Conservation (phyloP, 495 filamentous ascomycete species). For the Tetracladium marchalianum region DNA sequence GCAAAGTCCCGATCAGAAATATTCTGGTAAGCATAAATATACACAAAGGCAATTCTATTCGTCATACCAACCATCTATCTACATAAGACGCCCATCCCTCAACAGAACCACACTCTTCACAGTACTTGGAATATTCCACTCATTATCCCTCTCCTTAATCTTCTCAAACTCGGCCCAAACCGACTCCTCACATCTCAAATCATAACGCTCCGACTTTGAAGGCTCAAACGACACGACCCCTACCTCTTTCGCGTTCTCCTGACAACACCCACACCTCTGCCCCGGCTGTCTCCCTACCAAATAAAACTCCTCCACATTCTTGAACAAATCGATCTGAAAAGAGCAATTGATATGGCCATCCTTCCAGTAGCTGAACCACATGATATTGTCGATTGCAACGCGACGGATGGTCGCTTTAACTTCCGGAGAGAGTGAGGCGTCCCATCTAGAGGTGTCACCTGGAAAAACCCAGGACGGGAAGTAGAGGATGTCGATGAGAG, state of each 20-base stretch:
- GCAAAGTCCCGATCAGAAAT: no score
- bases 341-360: background rate
- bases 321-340: constrained; percentile 4
- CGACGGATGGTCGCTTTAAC: background rate
- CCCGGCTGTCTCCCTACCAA: constrained; percentile 2
- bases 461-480: constrained; percentile 7
- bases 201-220: background rate
- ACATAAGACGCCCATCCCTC: no score
- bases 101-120: no score
- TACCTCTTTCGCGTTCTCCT: background rate
- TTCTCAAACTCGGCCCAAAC: background rate
- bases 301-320: constrained; percentile 1
- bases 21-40: no score
- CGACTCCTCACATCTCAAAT: background rate
- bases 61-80: no score
- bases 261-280: constrained; percentile 1
- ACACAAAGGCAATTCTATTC: no score
- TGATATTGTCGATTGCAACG: constrained; percentile 2
- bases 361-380: background rate
- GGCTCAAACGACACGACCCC: background rate
- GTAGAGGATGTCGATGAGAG: constrained; percentile 6
- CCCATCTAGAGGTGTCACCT: background rate
- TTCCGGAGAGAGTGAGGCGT: background rate
- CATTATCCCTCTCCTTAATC: background rate
- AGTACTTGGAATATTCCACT: background rate